A percentile compares a stretch with the other conserved stretches of the same genome.
These are phyloP conservation scores for Dendrostoma leiphaemia DNA, from an alignment of 2,329 filamentous ascomycete genomes.

Conservation along the genomic window DNA sequence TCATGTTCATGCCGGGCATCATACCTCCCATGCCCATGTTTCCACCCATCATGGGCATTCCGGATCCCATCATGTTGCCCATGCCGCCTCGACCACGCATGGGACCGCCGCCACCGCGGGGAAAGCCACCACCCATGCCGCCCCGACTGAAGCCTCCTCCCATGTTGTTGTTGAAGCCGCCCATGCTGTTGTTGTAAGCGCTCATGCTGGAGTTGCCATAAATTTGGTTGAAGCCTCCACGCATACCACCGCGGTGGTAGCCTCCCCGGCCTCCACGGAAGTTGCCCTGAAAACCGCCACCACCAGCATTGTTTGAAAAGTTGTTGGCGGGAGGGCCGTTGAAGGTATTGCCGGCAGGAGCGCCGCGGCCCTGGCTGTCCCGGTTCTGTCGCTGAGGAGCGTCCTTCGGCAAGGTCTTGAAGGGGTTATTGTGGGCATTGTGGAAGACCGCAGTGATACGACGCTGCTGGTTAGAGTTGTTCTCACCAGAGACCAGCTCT, in stretches of 20 bases:
- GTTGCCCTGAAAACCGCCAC: constrained; percentile 40
- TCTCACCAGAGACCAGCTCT: constrained; percentile 47
- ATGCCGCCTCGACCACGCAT: constrained; percentile 52
- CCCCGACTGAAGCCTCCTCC: constrained; percentile 45
- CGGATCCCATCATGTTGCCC: constrained; percentile 54
- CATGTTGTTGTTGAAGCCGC: constrained; percentile 39
- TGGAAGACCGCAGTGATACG: constrained; percentile 64
- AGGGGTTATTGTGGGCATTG: constrained; percentile 76
- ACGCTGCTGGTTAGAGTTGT: constrained; percentile 62
- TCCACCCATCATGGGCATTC: constrained; percentile 42
- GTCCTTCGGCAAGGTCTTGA: constrained; percentile 88
- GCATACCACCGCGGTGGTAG: constrained; percentile 47
- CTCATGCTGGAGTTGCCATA: constrained; percentile 39
- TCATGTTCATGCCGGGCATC: constrained; percentile 40
- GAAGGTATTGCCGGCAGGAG: constrained; percentile 42
- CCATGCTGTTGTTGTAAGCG: constrained; percentile 18
- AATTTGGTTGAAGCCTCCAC: constrained; percentile 40
- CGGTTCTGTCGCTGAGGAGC: constrained; percentile 69
- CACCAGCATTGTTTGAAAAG: constrained; percentile 31
- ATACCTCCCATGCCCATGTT: constrained; percentile 32
- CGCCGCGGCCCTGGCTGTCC: constrained; percentile 54
- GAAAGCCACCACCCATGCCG: constrained; percentile 50
- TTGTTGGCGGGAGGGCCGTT: constrained; percentile 40
- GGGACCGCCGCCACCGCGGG: constrained; percentile 47
- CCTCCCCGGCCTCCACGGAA: constrained; percentile 51